Evolutionary conservation across 2,329 filamentous ascomycete species (phyloP).

Genomic region (Fusarium tricinctum): DNA sequence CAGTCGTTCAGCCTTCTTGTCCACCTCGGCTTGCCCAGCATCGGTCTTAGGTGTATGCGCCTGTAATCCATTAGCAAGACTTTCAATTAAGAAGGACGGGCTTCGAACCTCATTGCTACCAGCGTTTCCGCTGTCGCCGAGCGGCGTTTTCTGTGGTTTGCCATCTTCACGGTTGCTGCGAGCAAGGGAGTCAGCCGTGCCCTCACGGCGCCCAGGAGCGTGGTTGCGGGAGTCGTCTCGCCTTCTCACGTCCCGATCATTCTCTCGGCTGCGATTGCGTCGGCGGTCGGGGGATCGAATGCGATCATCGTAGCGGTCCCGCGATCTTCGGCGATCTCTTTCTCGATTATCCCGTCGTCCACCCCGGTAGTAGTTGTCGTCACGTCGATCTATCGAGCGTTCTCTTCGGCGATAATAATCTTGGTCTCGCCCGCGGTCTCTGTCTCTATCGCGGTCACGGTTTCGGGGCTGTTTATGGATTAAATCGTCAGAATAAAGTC

Average conservation of each 20-base stretch:
- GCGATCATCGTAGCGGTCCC: conserved; percentile 70
- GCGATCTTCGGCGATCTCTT: conserved; percentile 74
- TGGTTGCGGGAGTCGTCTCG: conserved; percentile 81
- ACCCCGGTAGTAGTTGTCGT: conserved; percentile 75
- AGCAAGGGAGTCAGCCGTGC: conserved; percentile 77
- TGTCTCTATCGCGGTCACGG: conserved; percentile 69
- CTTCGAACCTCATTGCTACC: conserved; percentile 71
- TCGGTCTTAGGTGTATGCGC: conserved; percentile 63
- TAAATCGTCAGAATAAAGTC: conserved; percentile 58
- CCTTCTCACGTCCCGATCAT: conserved; percentile 74
- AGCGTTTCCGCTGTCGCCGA: conserved; percentile 62
- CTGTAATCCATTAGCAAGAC: conserved; percentile 58
- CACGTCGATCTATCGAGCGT: conserved; percentile 75
- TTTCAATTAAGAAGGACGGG: not conserved
- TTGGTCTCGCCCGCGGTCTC: conserved; percentile 66
- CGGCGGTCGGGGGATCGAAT: conserved; percentile 71
- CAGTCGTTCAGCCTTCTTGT: conserved; percentile 82
- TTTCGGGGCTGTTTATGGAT: conserved; percentile 66
- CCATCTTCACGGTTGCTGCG: conserved; percentile 77
- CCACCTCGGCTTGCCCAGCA: conserved; percentile 72
- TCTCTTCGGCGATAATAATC: conserved; percentile 76
- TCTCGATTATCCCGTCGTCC: conserved; percentile 68
- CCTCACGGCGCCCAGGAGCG: conserved; percentile 73
- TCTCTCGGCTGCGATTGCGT: conserved; percentile 75
- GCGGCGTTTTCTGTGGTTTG: conserved; percentile 65